phyloP scores from a whole-genome alignment of 495 filamentous ascomycete genomes.

The Xylaria venustula region DNA sequence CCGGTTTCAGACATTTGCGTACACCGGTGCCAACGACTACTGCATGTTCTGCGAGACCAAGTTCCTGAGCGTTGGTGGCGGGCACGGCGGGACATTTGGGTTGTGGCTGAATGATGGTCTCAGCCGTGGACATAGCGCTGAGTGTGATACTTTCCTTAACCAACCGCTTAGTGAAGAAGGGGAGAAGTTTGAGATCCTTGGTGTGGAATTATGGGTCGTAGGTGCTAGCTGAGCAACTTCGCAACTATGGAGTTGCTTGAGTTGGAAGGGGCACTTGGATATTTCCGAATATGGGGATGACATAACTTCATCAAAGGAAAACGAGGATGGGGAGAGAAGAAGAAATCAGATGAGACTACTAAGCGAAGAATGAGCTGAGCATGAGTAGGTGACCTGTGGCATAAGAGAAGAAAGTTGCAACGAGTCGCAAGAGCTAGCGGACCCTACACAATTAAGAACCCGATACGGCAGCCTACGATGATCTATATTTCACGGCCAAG shows the following conservation, averaged over 20 bases:
- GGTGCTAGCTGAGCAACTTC: constrained; percentile 34
- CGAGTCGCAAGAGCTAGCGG: not conserved
- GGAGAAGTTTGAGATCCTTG: constrained; percentile 86
- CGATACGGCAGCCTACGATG: not conserved
- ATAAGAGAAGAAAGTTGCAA: not conserved
- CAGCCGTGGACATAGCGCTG: constrained; percentile 76
- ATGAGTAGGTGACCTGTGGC: not conserved
- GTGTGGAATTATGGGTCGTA: constrained; percentile 90
- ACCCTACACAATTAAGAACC: not conserved
- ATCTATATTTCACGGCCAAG: too few species aligned
- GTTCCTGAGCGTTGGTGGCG: constrained; percentile 85
- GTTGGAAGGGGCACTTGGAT: not conserved
- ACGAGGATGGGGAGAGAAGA: not conserved
- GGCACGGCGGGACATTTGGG: constrained; percentile 83
- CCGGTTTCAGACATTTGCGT: constrained; percentile 95
- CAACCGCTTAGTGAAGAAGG: constrained; percentile 94
- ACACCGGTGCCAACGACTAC: constrained; percentile 91
- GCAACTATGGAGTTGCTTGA: not conserved
- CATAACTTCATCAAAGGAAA: too few species aligned
- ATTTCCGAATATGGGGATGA: too few species aligned
- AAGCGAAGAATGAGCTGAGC: not conserved
- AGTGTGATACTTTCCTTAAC: constrained; percentile 90
- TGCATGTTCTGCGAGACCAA: constrained; percentile 87
- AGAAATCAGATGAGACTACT: not conserved
- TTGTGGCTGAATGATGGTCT: constrained; percentile 91